Conservation (phyloP, 1,139 yeast species). For the Suhomyces ambrosiae region DNA sequence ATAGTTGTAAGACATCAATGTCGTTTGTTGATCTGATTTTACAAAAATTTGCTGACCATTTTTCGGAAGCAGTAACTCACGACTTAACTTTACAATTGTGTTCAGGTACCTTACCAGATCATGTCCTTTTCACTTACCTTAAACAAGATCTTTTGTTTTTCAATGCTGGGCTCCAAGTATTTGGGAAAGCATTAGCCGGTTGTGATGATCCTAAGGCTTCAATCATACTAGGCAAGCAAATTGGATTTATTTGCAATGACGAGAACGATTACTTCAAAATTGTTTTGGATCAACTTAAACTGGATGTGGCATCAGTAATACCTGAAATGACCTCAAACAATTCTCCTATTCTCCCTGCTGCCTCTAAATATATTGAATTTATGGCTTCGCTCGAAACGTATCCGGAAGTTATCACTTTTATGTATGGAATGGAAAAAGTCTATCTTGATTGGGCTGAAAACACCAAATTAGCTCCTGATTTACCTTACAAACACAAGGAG, state of each 20-base stretch:
- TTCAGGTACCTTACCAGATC: constrained; percentile 45
- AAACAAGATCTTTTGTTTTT: constrained; percentile 54
- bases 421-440: constrained; percentile 52
- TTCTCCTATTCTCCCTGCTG: constrained; percentile 31
- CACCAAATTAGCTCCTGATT: constrained; percentile 25
- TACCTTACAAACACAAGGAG: constrained; percentile 49
- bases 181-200: constrained; percentile 47
- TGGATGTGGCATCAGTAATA: constrained; percentile 19
- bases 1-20: constrained; percentile 1
- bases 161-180: constrained; percentile 42
- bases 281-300: constrained; percentile 34
- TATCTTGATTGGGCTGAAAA: constrained; percentile 55
- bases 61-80: constrained; percentile 40
- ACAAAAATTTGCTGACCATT: constrained; percentile 25
- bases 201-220: constrained; percentile 43
- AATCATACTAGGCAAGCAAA: constrained; percentile 47
- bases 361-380: constrained; percentile 39
- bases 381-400: constrained; percentile 39
- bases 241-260: constrained; percentile 51
- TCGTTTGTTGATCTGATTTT: constrained; percentile 15
- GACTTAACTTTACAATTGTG: constrained; percentile 50
- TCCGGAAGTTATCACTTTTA: constrained; percentile 45
- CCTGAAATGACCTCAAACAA: constrained; percentile 21
- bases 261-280: constrained; percentile 51
- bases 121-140: constrained; percentile 44